Evolutionary conservation across 768 basidiomycete genomes (phyloP).

Genomic region (Gelatoporia subvermispora): DNA sequence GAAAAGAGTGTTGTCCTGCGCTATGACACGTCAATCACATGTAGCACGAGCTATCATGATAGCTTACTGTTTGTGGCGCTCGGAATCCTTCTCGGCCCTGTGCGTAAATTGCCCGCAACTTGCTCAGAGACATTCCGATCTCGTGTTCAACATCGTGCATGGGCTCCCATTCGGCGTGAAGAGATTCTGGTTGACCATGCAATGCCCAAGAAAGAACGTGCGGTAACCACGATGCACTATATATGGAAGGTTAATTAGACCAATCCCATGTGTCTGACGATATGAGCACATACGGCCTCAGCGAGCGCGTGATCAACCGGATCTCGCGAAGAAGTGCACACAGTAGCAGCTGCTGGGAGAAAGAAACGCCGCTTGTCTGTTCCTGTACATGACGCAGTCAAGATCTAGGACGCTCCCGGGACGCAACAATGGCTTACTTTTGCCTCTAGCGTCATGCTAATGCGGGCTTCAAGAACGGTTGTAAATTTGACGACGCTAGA

Average conservation of each 20-base stretch:
- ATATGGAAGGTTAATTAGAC: background rate
- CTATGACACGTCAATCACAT: slow-evolving; percentile 21
- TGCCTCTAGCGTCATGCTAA: slow-evolving; percentile 51
- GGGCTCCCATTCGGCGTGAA: slow-evolving; percentile 33
- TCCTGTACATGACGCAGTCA: slow-evolving; percentile 49
- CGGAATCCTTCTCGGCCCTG: slow-evolving; percentile 45
- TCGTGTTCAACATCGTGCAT: slow-evolving; percentile 16
- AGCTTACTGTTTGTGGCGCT: slow-evolving; percentile 38
- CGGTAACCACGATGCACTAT: slow-evolving; percentile 21
- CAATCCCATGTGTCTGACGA: background rate
- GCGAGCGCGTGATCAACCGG: slow-evolving; percentile 54
- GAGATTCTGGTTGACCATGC: slow-evolving; percentile 24
- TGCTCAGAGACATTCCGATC: slow-evolving; percentile 33
- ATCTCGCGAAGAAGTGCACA: slow-evolving; percentile 61
- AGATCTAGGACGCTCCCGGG: too few species aligned
- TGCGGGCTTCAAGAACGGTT: slow-evolving; percentile 48
- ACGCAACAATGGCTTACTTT: slow-evolving; percentile 43
- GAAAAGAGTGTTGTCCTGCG: slow-evolving; percentile 32
- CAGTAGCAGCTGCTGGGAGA: slow-evolving; percentile 56
- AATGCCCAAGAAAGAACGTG: slow-evolving; percentile 25
- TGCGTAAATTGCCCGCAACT: slow-evolving; percentile 46
- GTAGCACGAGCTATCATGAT: background rate
- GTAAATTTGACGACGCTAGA: slow-evolving; percentile 33
- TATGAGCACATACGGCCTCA: slow-evolving; percentile 47
- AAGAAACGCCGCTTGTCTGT: slow-evolving; percentile 40